Conservation (phyloP, 2,329 filamentous ascomycete genomes). For the Fusarium anthophilum region DNA sequence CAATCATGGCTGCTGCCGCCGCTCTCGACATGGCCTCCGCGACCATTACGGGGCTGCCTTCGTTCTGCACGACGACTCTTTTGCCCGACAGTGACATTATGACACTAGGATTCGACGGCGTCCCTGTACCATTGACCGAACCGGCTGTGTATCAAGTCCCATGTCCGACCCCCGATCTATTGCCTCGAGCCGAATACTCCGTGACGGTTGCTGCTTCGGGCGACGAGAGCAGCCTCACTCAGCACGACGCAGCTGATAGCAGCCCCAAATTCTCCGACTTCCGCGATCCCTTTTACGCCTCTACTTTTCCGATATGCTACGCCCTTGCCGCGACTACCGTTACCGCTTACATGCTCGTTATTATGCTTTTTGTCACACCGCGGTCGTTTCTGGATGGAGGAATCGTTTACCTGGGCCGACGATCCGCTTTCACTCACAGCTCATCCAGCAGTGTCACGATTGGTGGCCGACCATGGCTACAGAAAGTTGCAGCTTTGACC, state of each 20-base stretch:
- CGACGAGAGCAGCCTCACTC: constrained; percentile 48
- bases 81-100: constrained; percentile 58
- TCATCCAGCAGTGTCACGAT: constrained; percentile 83
- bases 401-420: constrained; percentile 79
- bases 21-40: constrained; percentile 34
- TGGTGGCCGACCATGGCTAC: constrained; percentile 91
- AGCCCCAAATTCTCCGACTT: constrained; percentile 67
- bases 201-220: constrained; percentile 53
- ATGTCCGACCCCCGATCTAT: constrained; percentile 40
- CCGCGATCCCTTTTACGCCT: constrained; percentile 90
- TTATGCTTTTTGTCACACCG: constrained; percentile 95
- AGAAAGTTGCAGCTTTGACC: constrained; percentile 80
- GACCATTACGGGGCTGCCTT: constrained; percentile 44
- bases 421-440: constrained; percentile 87
- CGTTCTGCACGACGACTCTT: constrained; percentile 53
- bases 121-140: constrained; percentile 65
- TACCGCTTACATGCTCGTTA: constrained; percentile 89
- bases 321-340: constrained; percentile 92
- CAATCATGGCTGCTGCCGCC: constrained; percentile 39
- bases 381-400: constrained; percentile 91
- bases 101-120: constrained; percentile 61
- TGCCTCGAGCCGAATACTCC: constrained; percentile 33
- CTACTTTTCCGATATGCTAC: constrained; percentile 91
- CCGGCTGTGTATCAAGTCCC: constrained; percentile 63
- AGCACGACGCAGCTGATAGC: constrained; percentile 44